Evolutionary conservation across 495 filamentous ascomycete genomes (phyloP).

Genomic region (Tuber borchii): DNA sequence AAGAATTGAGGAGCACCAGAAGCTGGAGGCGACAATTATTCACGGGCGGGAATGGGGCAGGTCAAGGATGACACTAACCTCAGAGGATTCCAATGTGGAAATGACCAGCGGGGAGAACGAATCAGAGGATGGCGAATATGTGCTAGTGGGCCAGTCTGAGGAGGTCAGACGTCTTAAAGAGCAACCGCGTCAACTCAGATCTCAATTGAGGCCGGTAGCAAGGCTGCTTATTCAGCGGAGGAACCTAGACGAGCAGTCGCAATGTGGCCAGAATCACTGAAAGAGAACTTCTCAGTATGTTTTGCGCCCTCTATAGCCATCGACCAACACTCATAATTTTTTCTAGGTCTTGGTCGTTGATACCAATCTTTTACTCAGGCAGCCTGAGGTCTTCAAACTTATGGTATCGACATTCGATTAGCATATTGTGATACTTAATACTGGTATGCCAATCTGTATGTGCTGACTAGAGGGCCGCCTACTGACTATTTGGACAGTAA

Average conservation of each 20-base stretch:
- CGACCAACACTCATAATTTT: not conserved
- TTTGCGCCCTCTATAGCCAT: not conserved
- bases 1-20: slow-evolving; percentile 25
- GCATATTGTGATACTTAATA: slow-evolving; percentile 39
- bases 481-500: slow-evolving; percentile 24
- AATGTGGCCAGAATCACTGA: slow-evolving; percentile 31
- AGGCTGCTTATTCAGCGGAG: slow-evolving; percentile 6
- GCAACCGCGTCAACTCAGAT: slow-evolving; percentile 21
- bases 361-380: slow-evolving; percentile 37
- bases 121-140: slow-evolving; percentile 37
- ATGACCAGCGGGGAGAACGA: slow-evolving; percentile 28
- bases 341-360: slow-evolving; percentile 37
- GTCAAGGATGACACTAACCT: slow-evolving; percentile 3
- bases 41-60: slow-evolving; percentile 7
- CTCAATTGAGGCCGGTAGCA: slow-evolving; percentile 20
- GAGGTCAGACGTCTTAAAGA: slow-evolving; percentile 32
- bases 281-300: slow-evolving; percentile 35
- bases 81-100: slow-evolving; percentile 30
- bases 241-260: slow-evolving; percentile 23
- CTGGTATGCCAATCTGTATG: slow-evolving; percentile 26
- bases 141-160: slow-evolving; percentile 32
- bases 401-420: slow-evolving; percentile 32
- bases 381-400: slow-evolving; percentile 35
- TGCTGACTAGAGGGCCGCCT: not conserved
- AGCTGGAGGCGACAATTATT: not conserved